Evolutionary conservation across 345 rosid species (phyloP).

Genomic region (Cardamine occulta): DNA sequence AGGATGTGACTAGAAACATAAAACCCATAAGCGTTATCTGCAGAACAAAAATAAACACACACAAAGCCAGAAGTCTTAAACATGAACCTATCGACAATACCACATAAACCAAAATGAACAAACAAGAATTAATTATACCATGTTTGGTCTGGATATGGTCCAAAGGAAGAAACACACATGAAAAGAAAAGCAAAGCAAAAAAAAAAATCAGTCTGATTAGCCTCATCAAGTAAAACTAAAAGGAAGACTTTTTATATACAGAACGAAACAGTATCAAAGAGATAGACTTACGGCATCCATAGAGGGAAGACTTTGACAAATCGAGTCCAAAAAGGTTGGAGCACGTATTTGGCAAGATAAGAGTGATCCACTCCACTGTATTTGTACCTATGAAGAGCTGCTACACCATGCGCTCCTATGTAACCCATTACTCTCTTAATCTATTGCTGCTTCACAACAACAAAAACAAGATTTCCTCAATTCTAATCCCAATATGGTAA

Average conservation of each 20-base stretch:
- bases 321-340: conserved; percentile 94
- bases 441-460: conserved; percentile 13
- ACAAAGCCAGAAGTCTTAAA: not conserved
- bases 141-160: conserved; percentile 76
- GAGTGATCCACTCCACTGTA: conserved; percentile 97
- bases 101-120: conserved; percentile 2
- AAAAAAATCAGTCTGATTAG: conserved; percentile 22
- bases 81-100: not conserved
- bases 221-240: conserved; percentile 17
- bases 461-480: conserved; percentile 2
- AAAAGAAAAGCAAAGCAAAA: conserved; percentile 38
- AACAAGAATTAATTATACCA: conserved; percentile 56
- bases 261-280: not conserved
- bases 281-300: conserved; percentile 94
- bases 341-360: conserved; percentile 80
- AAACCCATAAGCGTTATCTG: conserved; percentile 96
- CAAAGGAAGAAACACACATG: conserved; percentile 39
- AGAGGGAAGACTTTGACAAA: conserved; percentile 90
- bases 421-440: conserved; percentile 69
- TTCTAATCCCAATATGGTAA: not conserved
- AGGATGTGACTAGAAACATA: conserved; percentile 79
- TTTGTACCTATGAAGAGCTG: conserved; percentile 81
- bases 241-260: not conserved
- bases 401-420: conserved; percentile 83
- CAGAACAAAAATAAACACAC: conserved; percentile 32